These are phyloP conservation scores for Epicoccum nigrum DNA, from an alignment of 2,329 filamentous ascomycete species.

Conservation along the genomic window DNA sequence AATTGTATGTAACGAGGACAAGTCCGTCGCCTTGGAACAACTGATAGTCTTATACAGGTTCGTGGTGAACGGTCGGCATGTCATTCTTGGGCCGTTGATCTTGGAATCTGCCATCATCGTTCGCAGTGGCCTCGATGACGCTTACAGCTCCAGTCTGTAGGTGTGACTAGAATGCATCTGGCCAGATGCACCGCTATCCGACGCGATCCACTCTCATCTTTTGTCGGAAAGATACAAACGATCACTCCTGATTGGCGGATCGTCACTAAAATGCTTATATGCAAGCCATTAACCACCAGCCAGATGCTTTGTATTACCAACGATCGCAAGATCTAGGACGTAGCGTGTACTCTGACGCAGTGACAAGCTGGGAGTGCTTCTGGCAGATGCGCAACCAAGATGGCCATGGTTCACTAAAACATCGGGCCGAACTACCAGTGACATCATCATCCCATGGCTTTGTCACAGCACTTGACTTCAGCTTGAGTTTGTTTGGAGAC, in stretches of 20 bases:
- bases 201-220: conserved; percentile 16
- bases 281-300: not conserved
- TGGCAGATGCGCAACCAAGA: conserved; percentile 1
- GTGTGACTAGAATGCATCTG: conserved; percentile 8
- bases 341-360: conserved; percentile 21
- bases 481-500: not conserved
- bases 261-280: not conserved
- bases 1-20: too few species aligned
- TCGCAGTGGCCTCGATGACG: conserved; percentile 25
- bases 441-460: conserved; percentile 5
- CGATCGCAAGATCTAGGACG: conserved; percentile 4
- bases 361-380: conserved; percentile 2
- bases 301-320: conserved; percentile 24
- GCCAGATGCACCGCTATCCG: conserved; percentile 18
- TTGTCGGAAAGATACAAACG: conserved; percentile 17
- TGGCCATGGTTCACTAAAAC: not conserved
- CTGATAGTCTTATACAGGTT: conserved; percentile 1
- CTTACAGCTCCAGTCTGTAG: conserved; percentile 15
- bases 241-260: conserved; percentile 17
- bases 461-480: not conserved
- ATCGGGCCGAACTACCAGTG: conserved; percentile 6
- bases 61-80: conserved; percentile 6
- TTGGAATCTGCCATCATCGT: conserved; percentile 19
- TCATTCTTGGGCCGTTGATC: not conserved
- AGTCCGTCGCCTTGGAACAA: not conserved